Conservation (phyloP, 768 basidiomycete species). For the Cystoderma amianthinum region DNA sequence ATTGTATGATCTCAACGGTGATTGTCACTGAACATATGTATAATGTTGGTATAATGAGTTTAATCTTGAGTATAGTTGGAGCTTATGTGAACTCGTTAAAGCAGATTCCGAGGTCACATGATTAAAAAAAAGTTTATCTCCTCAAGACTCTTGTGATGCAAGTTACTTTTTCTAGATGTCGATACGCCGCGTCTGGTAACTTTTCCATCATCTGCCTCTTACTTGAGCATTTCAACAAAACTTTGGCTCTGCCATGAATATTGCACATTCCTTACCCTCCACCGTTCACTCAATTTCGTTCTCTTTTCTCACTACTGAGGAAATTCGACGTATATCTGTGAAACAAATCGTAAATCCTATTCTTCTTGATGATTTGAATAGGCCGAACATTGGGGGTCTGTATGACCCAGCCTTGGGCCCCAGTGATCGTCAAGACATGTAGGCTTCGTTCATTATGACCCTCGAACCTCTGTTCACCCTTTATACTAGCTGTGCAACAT, state of each 20-base stretch:
- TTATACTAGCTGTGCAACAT: slow-evolving; percentile 78
- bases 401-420: slow-evolving; percentile 97
- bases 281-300: slow-evolving; percentile 83
- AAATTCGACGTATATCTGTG: slow-evolving; percentile 92
- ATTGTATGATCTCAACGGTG: too few species aligned
- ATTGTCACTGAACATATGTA: too few species aligned
- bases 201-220: too few species aligned
- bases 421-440: slow-evolving; percentile 86
- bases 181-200: too few species aligned
- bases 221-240: too few species aligned
- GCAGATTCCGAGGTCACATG: too few species aligned
- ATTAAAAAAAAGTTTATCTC: too few species aligned
- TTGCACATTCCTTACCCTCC: slow-evolving; percentile 83
- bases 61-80: too few species aligned
- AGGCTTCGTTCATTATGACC: slow-evolving; percentile 22
- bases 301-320: slow-evolving; percentile 83
- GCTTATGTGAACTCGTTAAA: too few species aligned
- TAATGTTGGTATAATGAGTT: too few species aligned
- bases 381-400: slow-evolving; percentile 86
- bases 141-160: too few species aligned
- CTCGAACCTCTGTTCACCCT: slow-evolving; percentile 8
- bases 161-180: too few species aligned
- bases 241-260: slow-evolving; percentile 63
- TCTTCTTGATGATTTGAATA: slow-evolving; percentile 88
- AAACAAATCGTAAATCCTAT: slow-evolving; percentile 94